Evolutionary conservation across 345 rosid species (phyloP).

Genomic region (Toxicodendron radicans): DNA sequence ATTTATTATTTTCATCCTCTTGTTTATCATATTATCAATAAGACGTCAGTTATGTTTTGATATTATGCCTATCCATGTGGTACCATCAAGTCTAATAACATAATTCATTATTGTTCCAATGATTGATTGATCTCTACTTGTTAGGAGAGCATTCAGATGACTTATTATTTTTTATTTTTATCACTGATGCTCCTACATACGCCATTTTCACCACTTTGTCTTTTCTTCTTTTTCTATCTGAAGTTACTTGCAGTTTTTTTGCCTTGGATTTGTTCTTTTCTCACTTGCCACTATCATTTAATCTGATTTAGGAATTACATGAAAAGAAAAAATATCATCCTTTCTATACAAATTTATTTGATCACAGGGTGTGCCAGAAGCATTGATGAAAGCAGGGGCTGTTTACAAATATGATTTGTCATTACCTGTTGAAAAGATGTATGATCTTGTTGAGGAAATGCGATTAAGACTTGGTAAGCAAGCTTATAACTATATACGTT

Average conservation of each 20-base stretch:
- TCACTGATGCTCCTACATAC: neutral
- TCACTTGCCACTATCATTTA: neutral
- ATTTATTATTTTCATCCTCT: neutral
- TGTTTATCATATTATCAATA: neutral
- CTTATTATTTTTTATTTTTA: neutral
- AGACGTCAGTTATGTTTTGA: neutral
- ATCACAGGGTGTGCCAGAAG: slow-evolving; percentile 81
- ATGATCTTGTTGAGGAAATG: slow-evolving; percentile 80
- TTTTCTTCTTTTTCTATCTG: neutral
- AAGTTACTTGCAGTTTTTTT: neutral
- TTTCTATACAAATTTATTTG: slow-evolving; percentile 5
- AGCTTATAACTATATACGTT: neutral
- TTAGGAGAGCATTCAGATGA: neutral
- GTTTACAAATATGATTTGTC: slow-evolving; percentile 92
- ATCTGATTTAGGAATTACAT: neutral
- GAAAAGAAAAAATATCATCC: neutral
- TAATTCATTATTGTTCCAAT: neutral
- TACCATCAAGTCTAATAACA: neutral
- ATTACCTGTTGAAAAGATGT: slow-evolving; percentile 80
- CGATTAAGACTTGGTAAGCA: slow-evolving; percentile 68
- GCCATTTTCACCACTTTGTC: neutral
- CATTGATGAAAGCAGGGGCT: slow-evolving; percentile 83
- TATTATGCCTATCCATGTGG: neutral
- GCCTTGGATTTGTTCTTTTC: neutral
- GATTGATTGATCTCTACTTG: slow-evolving; percentile 4